These are phyloP conservation scores for Sphaerulina vaccinii DNA, from an alignment of 2,329 filamentous ascomycete species.

Conservation along the genomic window DNA sequence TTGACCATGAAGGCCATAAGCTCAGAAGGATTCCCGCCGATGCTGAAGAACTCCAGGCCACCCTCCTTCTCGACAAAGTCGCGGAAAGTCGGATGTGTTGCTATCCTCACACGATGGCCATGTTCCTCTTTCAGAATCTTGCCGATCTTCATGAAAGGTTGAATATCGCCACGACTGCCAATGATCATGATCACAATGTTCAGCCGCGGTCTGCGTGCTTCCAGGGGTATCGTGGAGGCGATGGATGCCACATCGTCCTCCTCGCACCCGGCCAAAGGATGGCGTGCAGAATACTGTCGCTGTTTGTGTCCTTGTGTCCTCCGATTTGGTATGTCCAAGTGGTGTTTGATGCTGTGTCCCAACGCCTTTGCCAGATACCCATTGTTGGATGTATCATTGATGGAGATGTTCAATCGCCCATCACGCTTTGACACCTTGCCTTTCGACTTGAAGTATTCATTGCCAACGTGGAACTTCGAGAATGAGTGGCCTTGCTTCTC, in stretches of 20 bases:
- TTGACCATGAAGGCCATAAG: conserved; percentile 89
- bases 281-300: conserved; percentile 30
- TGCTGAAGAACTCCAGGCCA: conserved; percentile 75
- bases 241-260: conserved; percentile 29
- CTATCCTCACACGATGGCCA: conserved; percentile 73
- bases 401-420: conserved; percentile 68
- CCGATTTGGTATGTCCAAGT: conserved; percentile 42
- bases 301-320: conserved; percentile 33
- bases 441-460: conserved; percentile 64
- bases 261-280: too few relatives aligned
- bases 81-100: conserved; percentile 74
- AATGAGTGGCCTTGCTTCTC: conserved; percentile 38
- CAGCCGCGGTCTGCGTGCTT: conserved; percentile 49
- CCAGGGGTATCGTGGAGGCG: conserved; percentile 29
- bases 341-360: conserved; percentile 61
- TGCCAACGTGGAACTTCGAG: conserved; percentile 59
- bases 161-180: conserved; percentile 74
- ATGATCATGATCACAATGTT: conserved; percentile 86
- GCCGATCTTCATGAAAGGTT: conserved; percentile 75
- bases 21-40: conserved; percentile 76
- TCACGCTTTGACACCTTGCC: conserved; percentile 66
- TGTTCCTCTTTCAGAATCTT: conserved; percentile 69
- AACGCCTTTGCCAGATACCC: conserved; percentile 74
- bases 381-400: conserved; percentile 67
- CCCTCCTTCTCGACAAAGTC: conserved; percentile 71